Percentiles rank a stretch among this genome's conserved stretches.
These are phyloP conservation scores for Sphenostylis stenocarpa DNA, from an alignment of 306 rosid species.

Conservation along the genomic window DNA sequence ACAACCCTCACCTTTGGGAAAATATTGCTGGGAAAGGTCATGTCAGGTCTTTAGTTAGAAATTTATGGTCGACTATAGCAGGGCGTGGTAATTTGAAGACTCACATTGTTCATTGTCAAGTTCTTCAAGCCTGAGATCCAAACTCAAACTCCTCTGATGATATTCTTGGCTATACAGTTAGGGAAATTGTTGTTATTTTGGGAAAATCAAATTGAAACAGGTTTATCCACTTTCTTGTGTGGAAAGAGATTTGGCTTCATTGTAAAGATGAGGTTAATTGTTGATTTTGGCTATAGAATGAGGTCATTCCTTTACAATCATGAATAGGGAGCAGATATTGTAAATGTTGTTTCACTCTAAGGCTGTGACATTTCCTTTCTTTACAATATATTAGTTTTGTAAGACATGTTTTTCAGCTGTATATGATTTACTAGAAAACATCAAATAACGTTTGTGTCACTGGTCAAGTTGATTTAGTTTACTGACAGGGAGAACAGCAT, in stretches of 20 bases:
- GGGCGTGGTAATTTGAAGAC: slow-evolving; percentile 90
- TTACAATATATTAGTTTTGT: slow-evolving; percentile 46
- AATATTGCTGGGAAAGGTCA: slow-evolving; percentile 92
- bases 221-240: slow-evolving; percentile 32
- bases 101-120: slow-evolving; percentile 97
- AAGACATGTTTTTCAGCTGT: slow-evolving; percentile 63
- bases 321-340: slow-evolving; percentile 66
- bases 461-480: slow-evolving; percentile 24
- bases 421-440: slow-evolving; percentile 44
- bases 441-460: slow-evolving; percentile 18
- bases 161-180: slow-evolving; percentile 35
- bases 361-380: slow-evolving; percentile 42
- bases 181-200: slow-evolving; percentile 27
- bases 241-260: slow-evolving; percentile 28
- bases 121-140: slow-evolving; percentile 78
- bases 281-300: slow-evolving; percentile 58
- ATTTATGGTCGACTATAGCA: slow-evolving; percentile 86
- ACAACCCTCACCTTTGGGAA: slow-evolving; percentile 92
- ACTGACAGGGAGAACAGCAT: slow-evolving; percentile 14
- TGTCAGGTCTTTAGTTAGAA: slow-evolving; percentile 73
- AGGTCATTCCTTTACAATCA: slow-evolving; percentile 54
- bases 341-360: slow-evolving; percentile 57
- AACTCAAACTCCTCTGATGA: slow-evolving; percentile 12
- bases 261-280: slow-evolving; percentile 47
- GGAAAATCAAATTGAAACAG: slow-evolving; percentile 24